A percentile compares a stretch with the other conserved stretches of the same genome.
Conservation (phyloP, 306 rosid species). For the Ormosia semicastrata region DNA sequence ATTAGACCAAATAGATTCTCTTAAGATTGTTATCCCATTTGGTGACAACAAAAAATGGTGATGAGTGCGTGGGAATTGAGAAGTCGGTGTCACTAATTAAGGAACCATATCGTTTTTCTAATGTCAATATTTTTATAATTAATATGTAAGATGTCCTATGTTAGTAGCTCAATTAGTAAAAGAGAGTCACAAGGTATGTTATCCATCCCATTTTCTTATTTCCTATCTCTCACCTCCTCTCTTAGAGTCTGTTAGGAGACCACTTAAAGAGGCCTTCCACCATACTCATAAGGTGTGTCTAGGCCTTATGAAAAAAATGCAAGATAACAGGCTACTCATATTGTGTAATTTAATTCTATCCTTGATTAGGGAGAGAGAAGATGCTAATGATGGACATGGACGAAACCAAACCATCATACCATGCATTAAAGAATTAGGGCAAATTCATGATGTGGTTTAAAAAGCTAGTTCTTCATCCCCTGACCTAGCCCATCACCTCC, state of each 20-base stretch:
- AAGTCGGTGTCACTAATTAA: neutral
- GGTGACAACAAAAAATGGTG: constrained; percentile 4
- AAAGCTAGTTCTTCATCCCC: neutral
- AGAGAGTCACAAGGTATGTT: no score
- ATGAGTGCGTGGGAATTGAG: neutral
- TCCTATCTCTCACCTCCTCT: no score
- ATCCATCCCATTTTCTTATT: no score
- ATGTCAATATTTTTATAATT: neutral
- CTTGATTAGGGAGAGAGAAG: neutral
- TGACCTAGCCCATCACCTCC: no score
- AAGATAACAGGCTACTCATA: neutral
- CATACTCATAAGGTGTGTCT: no score
- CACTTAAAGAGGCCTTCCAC: no score
- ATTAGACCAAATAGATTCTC: neutral
- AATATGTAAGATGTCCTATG: no score
- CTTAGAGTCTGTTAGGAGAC: no score
- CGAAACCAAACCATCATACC: neutral
- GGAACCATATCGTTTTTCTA: neutral
- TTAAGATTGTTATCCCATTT: neutral
- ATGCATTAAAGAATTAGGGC: neutral
- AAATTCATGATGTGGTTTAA: neutral
- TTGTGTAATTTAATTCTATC: neutral
- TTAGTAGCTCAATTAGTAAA: no score
- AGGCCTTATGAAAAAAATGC: no score
- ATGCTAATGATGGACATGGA: neutral